A percentile compares a stretch with the other conserved stretches of the same genome.
phyloP scores from a whole-genome alignment of 2,329 filamentous ascomycete genomes.

The Saccharata proteae region DNA sequence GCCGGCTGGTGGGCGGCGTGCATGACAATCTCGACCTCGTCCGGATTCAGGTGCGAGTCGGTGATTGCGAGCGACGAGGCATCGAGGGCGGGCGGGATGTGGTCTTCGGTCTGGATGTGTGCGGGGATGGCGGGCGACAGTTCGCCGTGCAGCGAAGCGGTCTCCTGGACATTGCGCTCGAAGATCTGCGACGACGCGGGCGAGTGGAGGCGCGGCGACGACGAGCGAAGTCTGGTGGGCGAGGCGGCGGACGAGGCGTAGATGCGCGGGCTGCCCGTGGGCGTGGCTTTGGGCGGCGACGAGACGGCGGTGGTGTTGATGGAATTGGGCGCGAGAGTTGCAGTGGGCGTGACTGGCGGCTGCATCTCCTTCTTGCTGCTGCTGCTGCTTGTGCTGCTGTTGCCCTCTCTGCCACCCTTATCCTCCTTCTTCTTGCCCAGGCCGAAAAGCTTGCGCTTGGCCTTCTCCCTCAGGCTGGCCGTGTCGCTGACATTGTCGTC shows the following conservation, averaged over 20 bases:
- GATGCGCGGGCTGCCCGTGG: constrained; percentile 25
- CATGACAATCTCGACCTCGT: constrained; percentile 86
- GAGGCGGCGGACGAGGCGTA: constrained; percentile 36
- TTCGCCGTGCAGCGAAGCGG: constrained; percentile 48
- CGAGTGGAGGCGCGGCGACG: constrained; percentile 64
- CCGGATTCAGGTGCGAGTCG: constrained; percentile 69
- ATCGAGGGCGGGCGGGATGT: constrained; percentile 83
- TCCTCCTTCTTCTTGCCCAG: constrained; percentile 24
- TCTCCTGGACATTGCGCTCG: constrained; percentile 87
- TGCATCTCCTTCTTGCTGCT: too few species aligned
- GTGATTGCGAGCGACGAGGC: constrained; percentile 89
- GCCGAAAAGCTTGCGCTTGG: constrained; percentile 25
- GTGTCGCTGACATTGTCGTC: constrained; percentile 7
- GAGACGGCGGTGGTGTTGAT: constrained; percentile 2
- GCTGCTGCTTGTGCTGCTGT: too few species aligned
- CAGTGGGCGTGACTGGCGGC: not conserved
- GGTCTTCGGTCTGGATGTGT: constrained; percentile 88
- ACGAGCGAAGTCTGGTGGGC: constrained; percentile 51
- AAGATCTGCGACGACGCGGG: constrained; percentile 73
- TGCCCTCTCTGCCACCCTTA: constrained; percentile 8
- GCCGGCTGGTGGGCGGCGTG: constrained; percentile 76
- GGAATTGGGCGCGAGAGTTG: not conserved
- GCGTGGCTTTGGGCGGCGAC: constrained; percentile 16
- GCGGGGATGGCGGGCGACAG: constrained; percentile 78
- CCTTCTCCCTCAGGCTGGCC: constrained; percentile 17